A percentile compares a stretch with the other conserved stretches of the same genome.
phyloP scores from a whole-genome alignment of 2,329 filamentous ascomycete species.

The Akanthomyces uredinophilus region DNA sequence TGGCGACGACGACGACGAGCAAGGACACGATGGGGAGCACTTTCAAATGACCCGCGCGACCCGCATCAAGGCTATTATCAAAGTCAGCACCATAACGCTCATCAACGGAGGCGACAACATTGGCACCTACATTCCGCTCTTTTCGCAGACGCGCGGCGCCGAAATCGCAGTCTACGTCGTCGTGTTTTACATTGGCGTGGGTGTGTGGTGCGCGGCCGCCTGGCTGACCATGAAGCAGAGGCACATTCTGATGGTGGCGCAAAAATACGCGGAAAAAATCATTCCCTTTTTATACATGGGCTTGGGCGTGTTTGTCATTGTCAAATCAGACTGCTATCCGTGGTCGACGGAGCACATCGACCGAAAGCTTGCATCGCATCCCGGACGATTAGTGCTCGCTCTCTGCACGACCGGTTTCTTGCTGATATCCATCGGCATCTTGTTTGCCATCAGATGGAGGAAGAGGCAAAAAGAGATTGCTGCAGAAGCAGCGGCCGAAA shows the following conservation, averaged over 20 bases:
- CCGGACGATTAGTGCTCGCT: slow-evolving; percentile 16
- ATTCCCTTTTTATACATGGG: slow-evolving; percentile 30
- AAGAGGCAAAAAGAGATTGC: slow-evolving; percentile 2
- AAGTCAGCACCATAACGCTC: slow-evolving; percentile 27
- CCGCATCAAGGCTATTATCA: slow-evolving; percentile 22
- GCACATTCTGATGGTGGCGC: slow-evolving; percentile 23
- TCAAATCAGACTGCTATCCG: slow-evolving; percentile 29
- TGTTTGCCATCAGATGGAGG: slow-evolving; percentile 14
- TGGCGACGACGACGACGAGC: slow-evolving; percentile 9
- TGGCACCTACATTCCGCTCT: slow-evolving; percentile 30
- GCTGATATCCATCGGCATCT: slow-evolving; percentile 12
- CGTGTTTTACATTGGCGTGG: slow-evolving; percentile 29
- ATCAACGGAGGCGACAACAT: slow-evolving; percentile 34
- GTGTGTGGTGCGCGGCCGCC: slow-evolving; percentile 26
- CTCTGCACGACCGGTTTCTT: slow-evolving; percentile 18
- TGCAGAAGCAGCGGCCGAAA: background rate
- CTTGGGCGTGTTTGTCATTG: slow-evolving; percentile 28
- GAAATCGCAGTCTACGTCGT: slow-evolving; percentile 31
- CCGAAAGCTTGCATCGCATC: slow-evolving; percentile 11
- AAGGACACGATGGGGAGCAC: background rate
- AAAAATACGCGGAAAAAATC: slow-evolving; percentile 22
- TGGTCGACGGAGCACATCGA: slow-evolving; percentile 30
- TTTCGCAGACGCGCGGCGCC: slow-evolving; percentile 27
- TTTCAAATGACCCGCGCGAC: slow-evolving; percentile 5
- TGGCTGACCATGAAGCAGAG: slow-evolving; percentile 28